Conservation (phyloP, 768 basidiomycete genomes). For the Tephrocybe sp. region DNA sequence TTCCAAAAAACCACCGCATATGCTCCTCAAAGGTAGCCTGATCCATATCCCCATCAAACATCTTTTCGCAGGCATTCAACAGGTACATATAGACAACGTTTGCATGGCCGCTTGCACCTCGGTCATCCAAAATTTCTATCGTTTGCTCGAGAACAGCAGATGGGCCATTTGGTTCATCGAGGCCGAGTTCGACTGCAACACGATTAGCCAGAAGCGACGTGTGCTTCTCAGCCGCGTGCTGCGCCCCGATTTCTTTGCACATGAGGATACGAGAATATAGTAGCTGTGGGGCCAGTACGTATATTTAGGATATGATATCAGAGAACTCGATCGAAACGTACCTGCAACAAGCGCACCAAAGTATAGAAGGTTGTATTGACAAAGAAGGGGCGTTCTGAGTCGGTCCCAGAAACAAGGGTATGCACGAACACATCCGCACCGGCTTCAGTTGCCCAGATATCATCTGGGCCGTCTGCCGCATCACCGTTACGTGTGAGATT, state of each 20-base stretch:
- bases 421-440: conserved; percentile 26
- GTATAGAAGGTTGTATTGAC: conserved; percentile 93
- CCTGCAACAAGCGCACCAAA: conserved; percentile 86
- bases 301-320: conserved; percentile 12
- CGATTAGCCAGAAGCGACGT: conserved; percentile 71
- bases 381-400: conserved; percentile 68
- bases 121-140: conserved; percentile 57
- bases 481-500: conserved; percentile 28
- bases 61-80: conserved; percentile 86
- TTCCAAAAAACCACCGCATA: conserved; percentile 92
- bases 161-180: conserved; percentile 83
- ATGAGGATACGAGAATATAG: conserved; percentile 84
- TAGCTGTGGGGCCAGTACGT: conserved; percentile 46
- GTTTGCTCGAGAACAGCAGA: conserved; percentile 68
- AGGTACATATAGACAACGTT: conserved; percentile 88
- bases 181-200: conserved; percentile 78
- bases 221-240: conserved; percentile 67
- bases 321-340: conserved; percentile 26
- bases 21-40: conserved; percentile 93
- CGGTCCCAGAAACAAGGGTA: conserved; percentile 18
- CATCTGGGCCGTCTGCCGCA: conserved; percentile 32
- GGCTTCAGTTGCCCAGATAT: conserved; percentile 65
- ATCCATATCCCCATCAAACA: conserved; percentile 93
- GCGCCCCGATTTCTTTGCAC: conserved; percentile 81
- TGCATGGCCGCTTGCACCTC: conserved; percentile 42